A percentile compares a stretch with the other conserved stretches of the same genome.
Conservation (phyloP, 2,329 filamentous ascomycete genomes). For the Xylaria sp. region DNA sequence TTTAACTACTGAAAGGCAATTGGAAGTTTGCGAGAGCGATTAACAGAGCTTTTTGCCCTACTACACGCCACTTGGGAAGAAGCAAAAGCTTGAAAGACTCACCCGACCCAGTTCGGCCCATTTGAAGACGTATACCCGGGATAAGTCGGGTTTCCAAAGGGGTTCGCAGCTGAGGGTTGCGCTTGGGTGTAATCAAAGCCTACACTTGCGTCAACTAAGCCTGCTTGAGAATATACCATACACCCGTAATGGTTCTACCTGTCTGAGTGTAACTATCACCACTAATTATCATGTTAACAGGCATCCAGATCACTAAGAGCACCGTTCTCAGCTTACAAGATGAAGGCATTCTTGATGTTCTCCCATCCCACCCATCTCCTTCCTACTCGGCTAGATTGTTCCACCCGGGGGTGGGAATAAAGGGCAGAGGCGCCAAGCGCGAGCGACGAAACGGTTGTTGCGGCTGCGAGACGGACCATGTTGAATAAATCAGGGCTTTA, state of each 20-base stretch:
- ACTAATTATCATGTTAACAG: slow-evolving; percentile 36
- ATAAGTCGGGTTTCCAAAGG: slow-evolving; percentile 70
- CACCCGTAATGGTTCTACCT: slow-evolving; percentile 32
- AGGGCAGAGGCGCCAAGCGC: slow-evolving; percentile 29
- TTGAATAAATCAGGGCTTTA: neutral
- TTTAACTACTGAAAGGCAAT: neutral
- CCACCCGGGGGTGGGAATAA: slow-evolving; percentile 2
- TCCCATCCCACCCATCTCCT: slow-evolving; percentile 52
- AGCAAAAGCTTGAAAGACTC: neutral
- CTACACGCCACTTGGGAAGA: neutral
- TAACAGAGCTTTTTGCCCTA: neutral
- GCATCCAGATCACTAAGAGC: neutral
- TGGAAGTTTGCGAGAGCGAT: neutral
- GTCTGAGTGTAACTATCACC: slow-evolving; percentile 52
- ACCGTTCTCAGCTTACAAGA: slow-evolving; percentile 52
- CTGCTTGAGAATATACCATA: slow-evolving; percentile 2
- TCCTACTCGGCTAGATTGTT: neutral
- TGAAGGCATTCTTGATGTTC: slow-evolving; percentile 55
- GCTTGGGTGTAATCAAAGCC: slow-evolving; percentile 65
- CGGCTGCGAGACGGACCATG: slow-evolving; percentile 23
- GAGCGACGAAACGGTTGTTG: slow-evolving; percentile 23
- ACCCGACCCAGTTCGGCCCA: slow-evolving; percentile 61
- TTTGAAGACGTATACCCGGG: slow-evolving; percentile 62
- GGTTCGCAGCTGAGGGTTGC: slow-evolving; percentile 65
- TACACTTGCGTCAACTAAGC: slow-evolving; percentile 30